Conservation (phyloP, 768 basidiomycete species). For the Paxillus involutus region DNA sequence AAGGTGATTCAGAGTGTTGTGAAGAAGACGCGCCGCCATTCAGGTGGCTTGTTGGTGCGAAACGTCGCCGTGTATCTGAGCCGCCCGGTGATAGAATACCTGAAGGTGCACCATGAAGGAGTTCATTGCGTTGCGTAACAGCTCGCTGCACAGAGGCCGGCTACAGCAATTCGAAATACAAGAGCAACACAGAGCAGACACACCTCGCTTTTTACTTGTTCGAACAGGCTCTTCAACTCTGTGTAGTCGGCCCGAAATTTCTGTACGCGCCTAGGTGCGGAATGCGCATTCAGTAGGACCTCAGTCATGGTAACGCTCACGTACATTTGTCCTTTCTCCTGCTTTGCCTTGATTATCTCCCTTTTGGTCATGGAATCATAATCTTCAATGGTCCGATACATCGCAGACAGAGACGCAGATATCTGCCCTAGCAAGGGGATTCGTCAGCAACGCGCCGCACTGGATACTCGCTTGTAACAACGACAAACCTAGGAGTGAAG, state of each 20-base stretch:
- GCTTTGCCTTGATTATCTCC: constrained; percentile 94
- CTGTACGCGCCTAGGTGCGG: constrained; percentile 76
- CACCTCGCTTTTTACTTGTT: constrained; percentile 65
- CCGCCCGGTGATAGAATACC: constrained; percentile 29
- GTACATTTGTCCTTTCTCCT: constrained; percentile 93
- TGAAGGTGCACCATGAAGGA: constrained; percentile 51
- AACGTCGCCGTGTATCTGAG: constrained; percentile 65
- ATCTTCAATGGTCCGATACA: constrained; percentile 94
- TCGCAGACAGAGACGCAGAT: constrained; percentile 92
- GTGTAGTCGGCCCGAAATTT: constrained; percentile 88
- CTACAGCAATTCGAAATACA: neutral
- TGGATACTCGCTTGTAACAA: neutral
- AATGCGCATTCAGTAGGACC: constrained; percentile 4
- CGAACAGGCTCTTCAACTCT: constrained; percentile 82
- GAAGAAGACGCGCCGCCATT: constrained; percentile 45
- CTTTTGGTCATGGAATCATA: constrained; percentile 96
- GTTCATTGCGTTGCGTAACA: constrained; percentile 59
- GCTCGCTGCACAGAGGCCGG: constrained; percentile 45
- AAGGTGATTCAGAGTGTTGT: constrained; percentile 86
- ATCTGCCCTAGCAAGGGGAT: constrained; percentile 78
- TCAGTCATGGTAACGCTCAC: constrained; percentile 22
- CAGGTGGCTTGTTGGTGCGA: constrained; percentile 35
- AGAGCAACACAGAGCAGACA: neutral
- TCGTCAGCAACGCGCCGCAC: constrained; percentile 7
- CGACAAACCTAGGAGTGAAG: constrained; percentile 78